Percentiles rank a stretch among this genome's conserved stretches.
Evolutionary conservation across 2,329 filamentous ascomycete species (phyloP).

Genomic region (Penicillium sp.): DNA sequence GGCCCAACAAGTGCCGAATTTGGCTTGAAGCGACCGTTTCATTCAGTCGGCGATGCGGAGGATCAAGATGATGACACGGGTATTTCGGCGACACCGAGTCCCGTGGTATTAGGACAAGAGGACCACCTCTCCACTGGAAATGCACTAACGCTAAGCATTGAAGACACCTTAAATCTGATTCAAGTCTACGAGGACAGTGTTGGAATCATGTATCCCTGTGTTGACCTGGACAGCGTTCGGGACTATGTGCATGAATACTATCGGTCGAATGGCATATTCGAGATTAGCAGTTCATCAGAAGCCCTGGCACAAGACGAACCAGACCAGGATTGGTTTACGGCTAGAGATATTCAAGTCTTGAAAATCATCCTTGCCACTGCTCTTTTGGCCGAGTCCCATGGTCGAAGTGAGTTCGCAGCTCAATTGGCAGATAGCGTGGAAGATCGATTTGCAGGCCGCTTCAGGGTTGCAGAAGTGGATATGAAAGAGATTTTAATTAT

Average conservation of each 20-base stretch:
- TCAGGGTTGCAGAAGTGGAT: constrained; percentile 42
- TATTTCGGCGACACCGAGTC: constrained; percentile 27
- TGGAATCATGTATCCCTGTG: constrained; percentile 84
- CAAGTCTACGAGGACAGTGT: constrained; percentile 83
- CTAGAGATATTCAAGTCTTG: constrained; percentile 65
- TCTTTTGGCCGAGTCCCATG: constrained; percentile 74
- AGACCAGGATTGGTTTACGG: constrained; percentile 42
- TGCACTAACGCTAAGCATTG: constrained; percentile 73
- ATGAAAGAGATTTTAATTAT: constrained; percentile 44
- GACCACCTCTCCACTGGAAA: constrained; percentile 57
- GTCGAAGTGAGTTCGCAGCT: constrained; percentile 65
- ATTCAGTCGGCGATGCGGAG: neutral
- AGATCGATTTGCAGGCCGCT: constrained; percentile 37
- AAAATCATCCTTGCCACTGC: constrained; percentile 82
- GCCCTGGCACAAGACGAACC: constrained; percentile 6
- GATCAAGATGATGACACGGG: constrained; percentile 15
- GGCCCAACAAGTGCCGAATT: constrained; percentile 44
- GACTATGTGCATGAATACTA: constrained; percentile 40
- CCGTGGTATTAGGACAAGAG: constrained; percentile 28
- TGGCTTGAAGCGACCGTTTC: constrained; percentile 27
- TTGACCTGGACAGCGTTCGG: constrained; percentile 72
- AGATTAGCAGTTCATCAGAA: neutral
- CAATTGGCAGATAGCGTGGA: constrained; percentile 40
- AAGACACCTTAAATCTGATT: constrained; percentile 78
- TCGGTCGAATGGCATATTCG: constrained; percentile 12